Conservation (phyloP, 2,329 filamentous ascomycete genomes). For the Periconia sp. region DNA sequence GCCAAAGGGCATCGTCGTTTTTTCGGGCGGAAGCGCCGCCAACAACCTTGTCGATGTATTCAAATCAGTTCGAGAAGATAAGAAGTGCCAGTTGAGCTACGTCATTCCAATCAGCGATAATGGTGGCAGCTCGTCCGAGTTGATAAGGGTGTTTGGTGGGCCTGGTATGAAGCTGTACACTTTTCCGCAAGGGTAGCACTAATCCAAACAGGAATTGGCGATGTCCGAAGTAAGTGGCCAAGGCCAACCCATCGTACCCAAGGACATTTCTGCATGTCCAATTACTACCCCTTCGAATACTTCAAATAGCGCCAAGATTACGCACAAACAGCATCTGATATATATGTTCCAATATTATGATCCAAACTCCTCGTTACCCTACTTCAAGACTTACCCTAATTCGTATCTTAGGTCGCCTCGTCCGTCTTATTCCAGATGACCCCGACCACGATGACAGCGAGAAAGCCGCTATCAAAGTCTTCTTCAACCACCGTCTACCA, state of each 20-base stretch:
- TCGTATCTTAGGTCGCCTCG: constrained; percentile 71
- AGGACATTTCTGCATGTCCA: constrained; percentile 1
- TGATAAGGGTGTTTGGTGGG: constrained; percentile 93
- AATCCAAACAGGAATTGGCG: constrained; percentile 64
- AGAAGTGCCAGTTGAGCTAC: constrained; percentile 74
- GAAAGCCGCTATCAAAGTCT: constrained; percentile 73
- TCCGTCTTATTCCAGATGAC: constrained; percentile 81
- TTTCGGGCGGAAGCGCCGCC: constrained; percentile 92
- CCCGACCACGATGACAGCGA: constrained; percentile 57
- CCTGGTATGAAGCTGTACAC: constrained; percentile 66
- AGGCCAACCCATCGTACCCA: too few relatives aligned
- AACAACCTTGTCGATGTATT: constrained; percentile 95
- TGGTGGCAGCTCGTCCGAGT: constrained; percentile 89
- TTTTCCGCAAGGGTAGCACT: not conserved
- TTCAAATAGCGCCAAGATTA: too few relatives aligned
- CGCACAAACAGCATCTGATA: too few relatives aligned
- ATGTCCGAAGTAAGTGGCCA: constrained; percentile 70
- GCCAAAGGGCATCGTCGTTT: constrained; percentile 73
- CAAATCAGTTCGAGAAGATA: constrained; percentile 64
- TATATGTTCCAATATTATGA: not conserved
- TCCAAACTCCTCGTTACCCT: not conserved
- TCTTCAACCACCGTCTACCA: constrained; percentile 88
- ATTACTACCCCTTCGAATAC: too few relatives aligned
- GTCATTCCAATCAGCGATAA: constrained; percentile 97
- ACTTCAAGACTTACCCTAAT: constrained; percentile 1